A percentile compares a stretch with the other conserved stretches of the same genome.
Conservation (phyloP, 768 basidiomycete species). For the Leccinum obscurum region DNA sequence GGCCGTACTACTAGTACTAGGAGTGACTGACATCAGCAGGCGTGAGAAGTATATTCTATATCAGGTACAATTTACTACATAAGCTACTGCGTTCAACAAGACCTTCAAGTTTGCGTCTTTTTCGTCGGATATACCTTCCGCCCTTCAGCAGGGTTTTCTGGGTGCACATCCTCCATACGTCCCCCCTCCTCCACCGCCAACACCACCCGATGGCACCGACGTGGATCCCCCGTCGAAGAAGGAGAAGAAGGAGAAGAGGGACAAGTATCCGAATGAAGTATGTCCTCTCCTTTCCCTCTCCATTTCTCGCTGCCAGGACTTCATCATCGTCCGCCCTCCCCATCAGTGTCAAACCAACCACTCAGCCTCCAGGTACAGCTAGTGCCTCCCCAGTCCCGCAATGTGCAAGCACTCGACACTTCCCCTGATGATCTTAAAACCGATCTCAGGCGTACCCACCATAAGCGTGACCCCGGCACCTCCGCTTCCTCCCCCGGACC, state of each 20-base stretch:
- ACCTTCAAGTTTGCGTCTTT: too few relatives aligned
- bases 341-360: slow-evolving; percentile 80
- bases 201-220: slow-evolving; percentile 15
- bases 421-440: slow-evolving; percentile 30
- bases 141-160: too few relatives aligned
- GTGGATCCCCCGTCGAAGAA: slow-evolving; percentile 44
- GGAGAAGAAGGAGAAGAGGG: slow-evolving; percentile 38
- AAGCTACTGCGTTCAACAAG: too few relatives aligned
- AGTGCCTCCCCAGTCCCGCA: slow-evolving; percentile 58
- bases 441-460: slow-evolving; percentile 27
- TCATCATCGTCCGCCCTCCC: slow-evolving; percentile 93
- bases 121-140: too few relatives aligned
- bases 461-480: slow-evolving; percentile 19
- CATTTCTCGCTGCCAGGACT: slow-evolving; percentile 53
- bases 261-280: slow-evolving; percentile 50
- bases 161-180: too few relatives aligned
- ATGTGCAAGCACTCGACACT: slow-evolving; percentile 47
- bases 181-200: background rate
- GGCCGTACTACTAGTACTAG: too few relatives aligned
- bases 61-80: too few relatives aligned
- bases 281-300: slow-evolving; percentile 15
- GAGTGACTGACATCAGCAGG: too few relatives aligned
- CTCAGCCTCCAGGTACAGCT: slow-evolving; percentile 92
- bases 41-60: too few relatives aligned
- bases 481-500: slow-evolving; percentile 16